Base-by-base conservation (phyloP, 345 rosid species). In the Raphanus raphanistrum region DNA sequence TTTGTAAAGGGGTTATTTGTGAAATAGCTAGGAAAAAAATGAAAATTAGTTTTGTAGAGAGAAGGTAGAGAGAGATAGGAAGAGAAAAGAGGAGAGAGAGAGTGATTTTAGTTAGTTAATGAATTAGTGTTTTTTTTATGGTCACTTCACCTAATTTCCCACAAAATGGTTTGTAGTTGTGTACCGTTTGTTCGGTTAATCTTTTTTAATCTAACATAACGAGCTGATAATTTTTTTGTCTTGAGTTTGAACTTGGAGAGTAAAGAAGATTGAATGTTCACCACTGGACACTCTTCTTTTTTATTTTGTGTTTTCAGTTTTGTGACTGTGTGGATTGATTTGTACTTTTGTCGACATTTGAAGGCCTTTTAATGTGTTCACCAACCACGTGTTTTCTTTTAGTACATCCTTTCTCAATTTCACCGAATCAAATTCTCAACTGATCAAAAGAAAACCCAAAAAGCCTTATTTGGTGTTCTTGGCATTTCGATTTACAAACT, bases 271-370 rank as follows among this genome's bases (percentile, higher is more conserved):
- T 25, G 26, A 58, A 57, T 55, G 6, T 33, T 64, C 74, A 70
- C 64, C 32, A 36, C 21, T 57, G 13, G 54, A 45, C 4, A 45
- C 15, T 45, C 52, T 12, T 45, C 15, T 15, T 12, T 45, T 21
- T n/a, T n/a, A n/a, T 31, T 43, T 43, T 43, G 28, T 68, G 72
- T 25, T 66, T 67, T 68, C 61, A 17, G 73, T 69, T 69, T 69
- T 21, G 60, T 55, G 59, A 54, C 11, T 55, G n/a, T 9, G 29
- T 32, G 48, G 21, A 68, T 68, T 15, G 21, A 45, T 55, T 55
- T 70, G 74, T 71, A 71, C 74, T 36, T 58, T 36, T 71, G 66
- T 59, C 74, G 74, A 71, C 36, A 38, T 71, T 58, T 38, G 66
- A 71, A 59, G 66, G 31, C 36, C 31, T 59, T 59, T 71, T 71